phyloP scores from a whole-genome alignment of 345 rosid genomes.

The Gossypium thurberi region DNA sequence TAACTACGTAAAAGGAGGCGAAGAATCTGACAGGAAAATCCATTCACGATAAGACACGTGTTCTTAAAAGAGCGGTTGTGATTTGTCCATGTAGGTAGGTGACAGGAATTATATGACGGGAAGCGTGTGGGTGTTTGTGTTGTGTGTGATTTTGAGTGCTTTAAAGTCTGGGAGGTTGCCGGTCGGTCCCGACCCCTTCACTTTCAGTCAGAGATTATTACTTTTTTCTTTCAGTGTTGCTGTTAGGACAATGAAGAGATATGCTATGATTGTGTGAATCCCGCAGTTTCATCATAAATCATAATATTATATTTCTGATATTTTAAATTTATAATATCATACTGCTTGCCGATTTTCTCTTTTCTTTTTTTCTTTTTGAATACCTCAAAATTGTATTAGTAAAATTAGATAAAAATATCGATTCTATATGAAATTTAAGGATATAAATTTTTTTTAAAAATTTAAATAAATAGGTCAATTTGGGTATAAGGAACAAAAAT shows the following conservation, averaged over 20 bases:
- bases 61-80: slow-evolving; percentile 22
- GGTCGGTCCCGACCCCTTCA: slow-evolving; percentile 18
- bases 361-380: no score
- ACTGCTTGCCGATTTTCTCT: no score
- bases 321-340: no score
- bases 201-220: neutral
- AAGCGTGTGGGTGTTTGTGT: slow-evolving; percentile 24
- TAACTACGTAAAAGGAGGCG: neutral
- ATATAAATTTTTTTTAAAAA: no score
- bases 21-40: slow-evolving; percentile 17
- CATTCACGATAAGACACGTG: slow-evolving; percentile 32
- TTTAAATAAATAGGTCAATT: no score
- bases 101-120: slow-evolving; percentile 13
- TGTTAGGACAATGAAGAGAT: neutral
- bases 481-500: no score
- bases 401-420: no score
- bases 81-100: slow-evolving; percentile 31
- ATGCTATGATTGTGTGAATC: slow-evolving; percentile 2
- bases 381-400: no score
- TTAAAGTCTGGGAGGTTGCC: slow-evolving; percentile 3
- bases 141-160: slow-evolving; percentile 7
- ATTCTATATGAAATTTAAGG: no score
- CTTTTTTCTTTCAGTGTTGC: neutral
- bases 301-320: neutral
- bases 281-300: neutral